These are phyloP conservation scores for Debaryomyces subglobosus DNA, from an alignment of 1,139 yeast species.

Conservation along the genomic window DNA sequence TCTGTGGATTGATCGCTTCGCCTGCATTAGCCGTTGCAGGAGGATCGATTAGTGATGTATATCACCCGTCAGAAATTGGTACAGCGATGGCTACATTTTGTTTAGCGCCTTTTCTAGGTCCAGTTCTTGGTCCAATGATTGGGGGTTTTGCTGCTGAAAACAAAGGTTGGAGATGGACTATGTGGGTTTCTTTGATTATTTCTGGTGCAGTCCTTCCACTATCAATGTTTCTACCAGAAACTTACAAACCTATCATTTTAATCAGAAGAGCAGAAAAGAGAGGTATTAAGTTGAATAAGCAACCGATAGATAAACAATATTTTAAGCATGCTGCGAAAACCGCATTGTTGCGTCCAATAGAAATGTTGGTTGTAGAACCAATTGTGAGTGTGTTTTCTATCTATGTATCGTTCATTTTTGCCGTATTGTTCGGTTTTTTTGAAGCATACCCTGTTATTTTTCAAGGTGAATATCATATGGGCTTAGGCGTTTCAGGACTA, in stretches of 20 bases:
- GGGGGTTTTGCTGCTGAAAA: conserved; percentile 77
- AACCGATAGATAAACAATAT: conserved; percentile 21
- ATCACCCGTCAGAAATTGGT: conserved; percentile 66
- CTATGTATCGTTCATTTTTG: conserved; percentile 72
- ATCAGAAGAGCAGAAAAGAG: conserved; percentile 61
- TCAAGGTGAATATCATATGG: conserved; percentile 61
- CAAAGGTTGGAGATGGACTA: conserved; percentile 75
- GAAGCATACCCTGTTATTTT: conserved; percentile 78
- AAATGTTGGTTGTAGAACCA: conserved; percentile 70
- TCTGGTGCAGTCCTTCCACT: conserved; percentile 68
- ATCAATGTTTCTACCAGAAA: conserved; percentile 63
- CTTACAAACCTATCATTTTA: conserved; percentile 68
- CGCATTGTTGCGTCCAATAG: conserved; percentile 60
- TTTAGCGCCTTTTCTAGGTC: conserved; percentile 76
- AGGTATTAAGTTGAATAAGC: conserved; percentile 50
- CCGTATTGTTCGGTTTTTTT: conserved; percentile 75
- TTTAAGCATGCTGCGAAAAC: conserved; percentile 35
- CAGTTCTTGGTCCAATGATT: conserved; percentile 79
- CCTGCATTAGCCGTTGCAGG: conserved; percentile 89
- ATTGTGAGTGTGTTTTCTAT: conserved; percentile 67
- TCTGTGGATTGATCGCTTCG: conserved; percentile 78
- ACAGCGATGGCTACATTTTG: conserved; percentile 72
- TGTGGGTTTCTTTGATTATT: conserved; percentile 76
- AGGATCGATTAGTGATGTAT: conserved; percentile 79
- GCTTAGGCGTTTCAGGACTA: conserved; percentile 63